Percentiles rank a stretch among this genome's conserved stretches.
These are phyloP conservation scores for Pythium angustatum DNA, from an alignment of 352 stramenopile species.

Conservation along the genomic window DNA sequence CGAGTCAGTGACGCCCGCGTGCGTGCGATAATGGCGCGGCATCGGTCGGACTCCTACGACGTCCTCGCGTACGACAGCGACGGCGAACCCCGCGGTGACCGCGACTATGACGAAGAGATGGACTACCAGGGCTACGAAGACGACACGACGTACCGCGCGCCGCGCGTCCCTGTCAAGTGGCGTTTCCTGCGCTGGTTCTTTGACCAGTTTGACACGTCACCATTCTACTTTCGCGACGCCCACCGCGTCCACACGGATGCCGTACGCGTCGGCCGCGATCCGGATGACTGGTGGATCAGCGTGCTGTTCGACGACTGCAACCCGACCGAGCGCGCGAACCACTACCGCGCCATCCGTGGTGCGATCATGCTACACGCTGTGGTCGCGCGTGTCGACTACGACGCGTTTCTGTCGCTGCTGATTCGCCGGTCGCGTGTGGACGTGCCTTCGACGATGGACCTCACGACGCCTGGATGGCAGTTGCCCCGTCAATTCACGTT, in stretches of 20 bases:
- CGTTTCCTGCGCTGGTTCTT: neutral
- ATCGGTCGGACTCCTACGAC: too few species aligned
- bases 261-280: neutral
- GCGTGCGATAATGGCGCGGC: too few species aligned
- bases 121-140: neutral
- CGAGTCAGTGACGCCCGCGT: too few species aligned
- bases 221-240: neutral
- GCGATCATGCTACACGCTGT: neutral
- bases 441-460: neutral
- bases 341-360: neutral
- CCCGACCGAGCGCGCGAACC: neutral
- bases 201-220: neutral
- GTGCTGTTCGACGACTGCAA: neutral
- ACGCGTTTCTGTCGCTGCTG: slow-evolving; percentile 3
- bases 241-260: neutral
- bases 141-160: neutral
- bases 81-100: too few species aligned
- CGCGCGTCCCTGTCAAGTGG: neutral
- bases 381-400: slow-evolving; percentile 1
- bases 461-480: neutral
- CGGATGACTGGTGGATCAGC: slow-evolving; percentile 1
- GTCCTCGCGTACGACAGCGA: neutral
- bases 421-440: neutral
- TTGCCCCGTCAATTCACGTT: neutral
- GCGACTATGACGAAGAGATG: neutral